Evolutionary conservation across 2,329 filamentous ascomycete genomes (phyloP).

Genomic region (Neocucurbitaria cava): DNA sequence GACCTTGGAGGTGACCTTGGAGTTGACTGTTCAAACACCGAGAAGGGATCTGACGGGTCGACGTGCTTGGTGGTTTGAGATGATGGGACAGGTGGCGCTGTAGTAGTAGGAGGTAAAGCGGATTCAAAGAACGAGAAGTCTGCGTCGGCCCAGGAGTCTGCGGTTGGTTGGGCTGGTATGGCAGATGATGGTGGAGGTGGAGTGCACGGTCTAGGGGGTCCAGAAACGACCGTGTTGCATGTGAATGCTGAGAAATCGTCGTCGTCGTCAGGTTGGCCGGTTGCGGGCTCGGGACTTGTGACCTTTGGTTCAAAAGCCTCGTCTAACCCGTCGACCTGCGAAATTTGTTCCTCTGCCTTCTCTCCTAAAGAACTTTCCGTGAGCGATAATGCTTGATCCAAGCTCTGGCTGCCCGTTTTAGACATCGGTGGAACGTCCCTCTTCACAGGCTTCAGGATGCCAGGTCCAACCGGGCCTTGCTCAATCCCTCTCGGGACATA

Average conservation of each 20-base stretch:
- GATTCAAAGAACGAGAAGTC: conserved; percentile 43
- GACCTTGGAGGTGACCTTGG: conserved; percentile 18
- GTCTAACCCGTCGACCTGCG: neutral
- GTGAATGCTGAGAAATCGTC: conserved; percentile 3
- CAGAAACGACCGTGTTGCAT: neutral
- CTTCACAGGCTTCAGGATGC: conserved; percentile 34
- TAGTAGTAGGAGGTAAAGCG: conserved; percentile 7
- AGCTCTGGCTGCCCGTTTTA: conserved; percentile 14
- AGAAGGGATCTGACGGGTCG: conserved; percentile 28
- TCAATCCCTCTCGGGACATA: conserved; percentile 35
- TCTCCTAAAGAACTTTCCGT: neutral
- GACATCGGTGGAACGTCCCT: conserved; percentile 12
- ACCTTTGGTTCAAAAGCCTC: neutral
- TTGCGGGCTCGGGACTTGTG: neutral
- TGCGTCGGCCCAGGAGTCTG: conserved; percentile 19
- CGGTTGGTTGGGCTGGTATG: conserved; percentile 5
- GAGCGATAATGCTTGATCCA: neutral
- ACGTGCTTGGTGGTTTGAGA: conserved; percentile 6
- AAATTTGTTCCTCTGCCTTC: neutral
- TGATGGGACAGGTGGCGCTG: conserved; percentile 1
- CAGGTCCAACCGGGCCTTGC: conserved; percentile 40
- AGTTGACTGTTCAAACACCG: conserved; percentile 37
- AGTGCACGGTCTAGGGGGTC: conserved; percentile 4
- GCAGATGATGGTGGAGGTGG: conserved; percentile 9
- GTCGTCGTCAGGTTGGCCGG: neutral